Percentiles rank a stretch among this genome's conserved stretches.
Conservation (phyloP, 192 early-diverging fungal species). For the Podila minutissima region DNA sequence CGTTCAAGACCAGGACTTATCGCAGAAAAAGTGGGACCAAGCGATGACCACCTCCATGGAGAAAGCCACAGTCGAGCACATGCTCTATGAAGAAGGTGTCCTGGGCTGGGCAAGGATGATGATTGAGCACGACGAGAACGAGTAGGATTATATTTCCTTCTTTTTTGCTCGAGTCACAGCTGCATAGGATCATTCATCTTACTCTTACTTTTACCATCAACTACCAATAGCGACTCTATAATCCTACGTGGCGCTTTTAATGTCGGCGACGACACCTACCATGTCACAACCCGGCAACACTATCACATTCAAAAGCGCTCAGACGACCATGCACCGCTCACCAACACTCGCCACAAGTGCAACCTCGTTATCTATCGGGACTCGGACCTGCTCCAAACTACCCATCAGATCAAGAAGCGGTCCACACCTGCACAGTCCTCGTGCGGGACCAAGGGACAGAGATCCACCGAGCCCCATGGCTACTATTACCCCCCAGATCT, state of each 20-base stretch:
- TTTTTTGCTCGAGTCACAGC: neutral
- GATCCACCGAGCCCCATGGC: neutral
- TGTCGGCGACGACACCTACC: conserved; percentile 8
- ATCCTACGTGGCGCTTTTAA: conserved; percentile 25
- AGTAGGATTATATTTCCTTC: conserved; percentile 6
- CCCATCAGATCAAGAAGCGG: neutral
- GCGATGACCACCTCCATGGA: conserved; percentile 3
- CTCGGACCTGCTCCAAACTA: conserved; percentile 1
- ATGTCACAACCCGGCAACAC: conserved; percentile 28
- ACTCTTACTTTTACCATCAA: neutral
- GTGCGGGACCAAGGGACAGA: neutral
- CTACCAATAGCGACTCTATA: conserved; percentile 9
- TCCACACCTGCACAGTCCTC: neutral
- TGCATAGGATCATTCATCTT: neutral
- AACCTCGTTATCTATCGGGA: conserved; percentile 27
- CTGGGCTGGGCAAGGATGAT: conserved; percentile 37
- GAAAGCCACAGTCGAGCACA: conserved; percentile 3
- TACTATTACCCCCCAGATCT: conserved; percentile 26
- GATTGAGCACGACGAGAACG: conserved; percentile 20
- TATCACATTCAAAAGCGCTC: conserved; percentile 25
- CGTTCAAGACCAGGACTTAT: conserved; percentile 1
- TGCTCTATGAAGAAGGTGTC: conserved; percentile 26
- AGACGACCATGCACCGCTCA: conserved; percentile 3
- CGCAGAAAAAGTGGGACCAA: conserved; percentile 15
- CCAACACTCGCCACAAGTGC: neutral